Evolutionary conservation across 2,329 filamentous ascomycete genomes (phyloP).

Genomic region (Geosmithia morbida): DNA sequence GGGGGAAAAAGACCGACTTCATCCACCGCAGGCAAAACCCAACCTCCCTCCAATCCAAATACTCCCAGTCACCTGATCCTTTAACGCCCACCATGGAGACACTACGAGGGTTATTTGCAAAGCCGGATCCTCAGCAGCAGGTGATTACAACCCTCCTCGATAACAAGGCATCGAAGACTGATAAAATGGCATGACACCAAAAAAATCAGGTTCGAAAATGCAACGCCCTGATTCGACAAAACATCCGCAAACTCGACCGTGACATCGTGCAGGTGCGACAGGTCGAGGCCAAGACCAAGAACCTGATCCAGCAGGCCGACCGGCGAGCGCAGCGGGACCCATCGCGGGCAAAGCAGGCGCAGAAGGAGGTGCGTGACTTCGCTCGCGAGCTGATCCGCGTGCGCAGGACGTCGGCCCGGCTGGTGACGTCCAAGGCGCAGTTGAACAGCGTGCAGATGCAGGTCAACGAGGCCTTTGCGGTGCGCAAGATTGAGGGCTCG

Average conservation of each 20-base stretch:
- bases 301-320: conserved; percentile 70
- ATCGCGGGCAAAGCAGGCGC: conserved; percentile 62
- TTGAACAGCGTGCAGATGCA: conserved; percentile 92
- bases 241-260: conserved; percentile 88
- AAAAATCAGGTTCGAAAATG: conserved; percentile 85
- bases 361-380: conserved; percentile 73
- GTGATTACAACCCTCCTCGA: conserved; percentile 27
- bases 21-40: neutral
- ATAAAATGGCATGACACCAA: too few relatives aligned
- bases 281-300: conserved; percentile 73
- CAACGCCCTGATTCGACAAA: conserved; percentile 75
- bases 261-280: conserved; percentile 69
- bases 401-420: conserved; percentile 58
- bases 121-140: conserved; percentile 86
- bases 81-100: conserved; percentile 54
- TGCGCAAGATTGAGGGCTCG: conserved; percentile 89
- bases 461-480: conserved; percentile 89
- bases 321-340: conserved; percentile 71
- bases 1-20: too few relatives aligned
- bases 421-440: conserved; percentile 82
- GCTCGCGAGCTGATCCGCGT: conserved; percentile 76
- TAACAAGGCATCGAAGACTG: neutral
- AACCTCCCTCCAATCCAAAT: neutral
- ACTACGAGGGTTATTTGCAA: conserved; percentile 73
- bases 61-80: neutral